These are phyloP conservation scores for Boletus insuetus DNA, from an alignment of 768 basidiomycete genomes.

Conservation along the genomic window DNA sequence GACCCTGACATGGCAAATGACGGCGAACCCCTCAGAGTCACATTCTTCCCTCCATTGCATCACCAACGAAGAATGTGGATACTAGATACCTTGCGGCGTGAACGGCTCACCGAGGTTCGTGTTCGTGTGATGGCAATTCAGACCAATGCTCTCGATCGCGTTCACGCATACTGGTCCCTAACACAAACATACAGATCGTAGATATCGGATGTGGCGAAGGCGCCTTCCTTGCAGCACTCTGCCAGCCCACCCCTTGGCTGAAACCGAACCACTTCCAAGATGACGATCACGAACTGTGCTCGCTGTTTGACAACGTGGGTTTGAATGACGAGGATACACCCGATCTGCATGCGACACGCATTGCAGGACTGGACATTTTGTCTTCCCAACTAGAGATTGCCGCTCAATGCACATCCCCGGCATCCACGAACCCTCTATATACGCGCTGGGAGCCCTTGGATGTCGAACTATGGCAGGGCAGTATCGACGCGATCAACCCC, in stretches of 20 bases:
- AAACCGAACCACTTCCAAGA: constrained; percentile 26
- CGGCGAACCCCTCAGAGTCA: constrained; percentile 41
- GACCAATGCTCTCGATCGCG: not conserved
- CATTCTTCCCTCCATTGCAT: constrained; percentile 65
- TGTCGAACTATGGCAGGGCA: constrained; percentile 72
- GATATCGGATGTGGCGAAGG: constrained; percentile 89
- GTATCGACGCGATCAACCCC: constrained; percentile 63
- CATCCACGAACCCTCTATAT: constrained; percentile 30
- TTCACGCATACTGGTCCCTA: not conserved
- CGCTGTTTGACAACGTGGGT: constrained; percentile 22
- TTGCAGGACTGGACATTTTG: constrained; percentile 72
- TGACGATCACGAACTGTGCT: constrained; percentile 17
- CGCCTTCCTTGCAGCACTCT: constrained; percentile 62
- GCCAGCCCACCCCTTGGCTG: constrained; percentile 74
- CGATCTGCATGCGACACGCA: constrained; percentile 54
- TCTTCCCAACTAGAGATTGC: constrained; percentile 54
- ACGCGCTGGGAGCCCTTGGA: constrained; percentile 68
- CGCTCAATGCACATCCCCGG: constrained; percentile 44
- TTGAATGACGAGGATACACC: constrained; percentile 41
- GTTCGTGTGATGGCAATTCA: too few species aligned
- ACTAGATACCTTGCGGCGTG: constrained; percentile 56
- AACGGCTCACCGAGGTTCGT: constrained; percentile 52
- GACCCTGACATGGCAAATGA: constrained; percentile 18
- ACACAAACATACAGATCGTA: constrained; percentile 49
- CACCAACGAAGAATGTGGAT: constrained; percentile 74